Percentiles rank a stretch among this genome's conserved stretches.
These are phyloP conservation scores for Candida gorgasii DNA, from an alignment of 805 yeast species.

Conservation along the genomic window DNA sequence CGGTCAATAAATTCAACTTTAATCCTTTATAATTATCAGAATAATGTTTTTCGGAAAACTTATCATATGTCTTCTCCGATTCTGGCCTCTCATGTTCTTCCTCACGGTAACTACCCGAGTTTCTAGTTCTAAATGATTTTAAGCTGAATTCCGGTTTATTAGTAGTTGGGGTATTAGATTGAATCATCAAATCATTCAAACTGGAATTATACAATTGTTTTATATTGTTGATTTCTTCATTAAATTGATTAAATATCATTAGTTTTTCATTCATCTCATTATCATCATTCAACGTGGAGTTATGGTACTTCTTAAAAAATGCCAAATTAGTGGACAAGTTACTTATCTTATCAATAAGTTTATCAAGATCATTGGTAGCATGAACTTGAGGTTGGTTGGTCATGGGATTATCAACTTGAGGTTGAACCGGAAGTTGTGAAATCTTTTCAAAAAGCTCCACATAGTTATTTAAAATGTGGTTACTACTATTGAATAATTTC, in stretches of 20 bases:
- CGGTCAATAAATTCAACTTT: constrained; percentile 39
- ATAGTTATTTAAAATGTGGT: constrained; percentile 23
- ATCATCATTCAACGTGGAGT: constrained; percentile 26
- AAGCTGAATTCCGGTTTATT: constrained; percentile 25
- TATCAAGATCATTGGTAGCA: constrained; percentile 14
- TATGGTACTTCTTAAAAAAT: constrained; percentile 39
- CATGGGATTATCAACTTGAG: not conserved
- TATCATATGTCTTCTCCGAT: no score
- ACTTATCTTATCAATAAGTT: constrained; percentile 31
- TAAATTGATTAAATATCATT: constrained; percentile 36
- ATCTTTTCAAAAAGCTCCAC: constrained; percentile 25
- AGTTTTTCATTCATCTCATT: constrained; percentile 38
- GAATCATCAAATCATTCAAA: constrained; percentile 26
- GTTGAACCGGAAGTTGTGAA: not conserved
- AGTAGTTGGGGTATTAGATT: constrained; percentile 18
- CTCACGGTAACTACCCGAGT: constrained; percentile 25
- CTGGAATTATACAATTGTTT: constrained; percentile 33
- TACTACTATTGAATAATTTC: constrained; percentile 25
- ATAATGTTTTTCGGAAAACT: constrained; percentile 1
- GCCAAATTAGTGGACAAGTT: constrained; percentile 35
- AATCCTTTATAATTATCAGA: constrained; percentile 34
- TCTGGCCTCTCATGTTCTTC: constrained; percentile 24
- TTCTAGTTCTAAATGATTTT: constrained; percentile 36
- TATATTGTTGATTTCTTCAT: constrained; percentile 29
- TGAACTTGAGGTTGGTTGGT: not conserved